These are phyloP conservation scores for Zygosaccharomyces sapae DNA, from an alignment of 1,139 yeast species.

Conservation along the genomic window DNA sequence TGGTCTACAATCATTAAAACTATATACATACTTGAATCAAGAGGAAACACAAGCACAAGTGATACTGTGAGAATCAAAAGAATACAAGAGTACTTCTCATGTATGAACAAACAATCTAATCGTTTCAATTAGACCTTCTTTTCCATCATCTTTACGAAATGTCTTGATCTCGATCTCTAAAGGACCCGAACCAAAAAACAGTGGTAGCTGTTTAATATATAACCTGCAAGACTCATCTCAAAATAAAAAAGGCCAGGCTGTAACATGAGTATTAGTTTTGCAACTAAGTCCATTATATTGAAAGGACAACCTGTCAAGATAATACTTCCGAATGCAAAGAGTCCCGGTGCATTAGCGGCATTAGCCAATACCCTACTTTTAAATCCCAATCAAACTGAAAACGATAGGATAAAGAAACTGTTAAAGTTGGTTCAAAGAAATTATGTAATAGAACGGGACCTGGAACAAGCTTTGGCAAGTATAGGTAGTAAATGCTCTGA, in stretches of 20 bases:
- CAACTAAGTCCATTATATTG: not conserved
- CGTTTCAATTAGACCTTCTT: no score
- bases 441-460: not conserved
- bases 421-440: not conserved
- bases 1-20: no score
- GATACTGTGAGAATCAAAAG: no score
- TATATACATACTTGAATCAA: no score
- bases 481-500: not conserved
- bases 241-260: not conserved
- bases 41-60: no score
- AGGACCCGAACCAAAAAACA: no score
- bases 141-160: no score
- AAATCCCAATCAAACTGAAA: not conserved
- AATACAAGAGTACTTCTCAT: no score
- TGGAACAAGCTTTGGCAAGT: not conserved
- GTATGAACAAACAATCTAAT: no score
- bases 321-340: not conserved
- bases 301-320: not conserved
- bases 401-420: not conserved
- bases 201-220: no score
- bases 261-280: not conserved
- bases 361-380: constrained; percentile 1
- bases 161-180: no score
- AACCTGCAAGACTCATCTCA: not conserved
- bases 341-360: not conserved